Conservation (phyloP, 768 basidiomycete genomes). For the Phlegmacium glaucopus region DNA sequence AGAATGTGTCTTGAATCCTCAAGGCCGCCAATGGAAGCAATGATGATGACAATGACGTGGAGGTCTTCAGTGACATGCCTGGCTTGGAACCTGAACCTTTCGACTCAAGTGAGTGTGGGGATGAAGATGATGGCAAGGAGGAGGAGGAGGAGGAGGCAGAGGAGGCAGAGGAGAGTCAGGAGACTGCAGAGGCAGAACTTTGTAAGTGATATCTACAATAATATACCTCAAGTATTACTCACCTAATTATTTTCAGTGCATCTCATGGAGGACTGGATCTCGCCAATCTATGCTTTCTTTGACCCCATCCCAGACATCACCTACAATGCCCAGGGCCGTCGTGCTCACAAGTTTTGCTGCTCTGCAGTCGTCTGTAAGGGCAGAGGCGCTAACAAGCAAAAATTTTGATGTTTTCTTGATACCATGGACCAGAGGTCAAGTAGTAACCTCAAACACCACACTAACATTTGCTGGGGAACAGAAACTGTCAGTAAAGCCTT, state of each 20-base stretch:
- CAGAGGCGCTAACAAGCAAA: neutral
- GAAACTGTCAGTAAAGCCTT: slow-evolving; percentile 14
- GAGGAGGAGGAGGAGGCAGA: neutral
- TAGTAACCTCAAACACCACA: slow-evolving; percentile 27
- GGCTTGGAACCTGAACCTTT: neutral
- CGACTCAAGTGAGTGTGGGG: neutral
- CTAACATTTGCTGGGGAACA: slow-evolving; percentile 29
- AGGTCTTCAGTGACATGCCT: neutral
- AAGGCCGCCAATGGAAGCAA: no score
- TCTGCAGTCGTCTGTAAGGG: slow-evolving; percentile 14
- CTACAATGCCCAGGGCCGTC: slow-evolving; percentile 2
- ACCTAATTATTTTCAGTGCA: neutral
- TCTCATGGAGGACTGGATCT: slow-evolving; percentile 21
- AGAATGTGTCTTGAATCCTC: no score
- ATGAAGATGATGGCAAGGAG: neutral
- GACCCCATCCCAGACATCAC: slow-evolving; percentile 8
- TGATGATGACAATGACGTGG: neutral
- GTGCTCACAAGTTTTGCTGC: slow-evolving; percentile 26
- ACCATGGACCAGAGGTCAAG: slow-evolving; percentile 24
- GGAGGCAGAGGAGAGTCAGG: neutral
- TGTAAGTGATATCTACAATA: neutral
- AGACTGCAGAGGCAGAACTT: neutral
- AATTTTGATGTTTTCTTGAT: neutral
- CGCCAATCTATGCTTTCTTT: slow-evolving; percentile 35
- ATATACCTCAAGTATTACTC: neutral